Evolutionary conservation across 2,329 filamentous ascomycete species (phyloP).

Genomic region (Sclerotinia subarctica): DNA sequence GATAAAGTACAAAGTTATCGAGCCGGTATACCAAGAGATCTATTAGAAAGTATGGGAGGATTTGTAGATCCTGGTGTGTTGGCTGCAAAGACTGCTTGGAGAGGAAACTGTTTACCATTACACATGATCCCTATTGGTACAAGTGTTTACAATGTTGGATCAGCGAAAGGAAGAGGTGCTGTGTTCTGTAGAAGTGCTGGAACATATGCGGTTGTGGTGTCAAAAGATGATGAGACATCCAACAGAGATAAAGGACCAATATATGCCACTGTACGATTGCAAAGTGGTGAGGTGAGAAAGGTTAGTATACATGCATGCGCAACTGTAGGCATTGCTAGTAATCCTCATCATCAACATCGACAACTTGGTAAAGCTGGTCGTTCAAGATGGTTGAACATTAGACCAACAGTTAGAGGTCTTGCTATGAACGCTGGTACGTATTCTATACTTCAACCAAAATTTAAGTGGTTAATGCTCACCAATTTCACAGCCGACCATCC

Average conservation of each 20-base stretch:
- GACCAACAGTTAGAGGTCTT: conserved; percentile 92
- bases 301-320: conserved; percentile 91
- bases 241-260: conserved; percentile 57
- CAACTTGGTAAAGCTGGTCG: conserved; percentile 94
- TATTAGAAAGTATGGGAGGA: conserved; percentile 90
- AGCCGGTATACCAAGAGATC: conserved; percentile 78
- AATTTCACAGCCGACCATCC: conserved; percentile 73
- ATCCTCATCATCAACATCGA: conserved; percentile 83
- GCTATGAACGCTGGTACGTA: conserved; percentile 91
- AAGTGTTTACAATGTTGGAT: conserved; percentile 85
- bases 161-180: conserved; percentile 66
- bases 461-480: conserved; percentile 19
- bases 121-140: conserved; percentile 97
- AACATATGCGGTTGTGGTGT: conserved; percentile 82
- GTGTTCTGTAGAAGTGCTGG: conserved; percentile 95
- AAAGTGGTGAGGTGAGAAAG: conserved; percentile 87
- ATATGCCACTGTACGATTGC: conserved; percentile 79
- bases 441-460: conserved; percentile 17
- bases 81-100: conserved; percentile 88
- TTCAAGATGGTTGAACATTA: conserved; percentile 87
- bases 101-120: conserved; percentile 91
- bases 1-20: conserved; percentile 92
- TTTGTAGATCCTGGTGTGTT: conserved; percentile 91
- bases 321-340: conserved; percentile 92
- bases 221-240: conserved; percentile 76